A percentile compares a stretch with the other conserved stretches of the same genome.
Conservation (phyloP, 495 filamentous ascomycete genomes). For the Bacidia rubella region DNA sequence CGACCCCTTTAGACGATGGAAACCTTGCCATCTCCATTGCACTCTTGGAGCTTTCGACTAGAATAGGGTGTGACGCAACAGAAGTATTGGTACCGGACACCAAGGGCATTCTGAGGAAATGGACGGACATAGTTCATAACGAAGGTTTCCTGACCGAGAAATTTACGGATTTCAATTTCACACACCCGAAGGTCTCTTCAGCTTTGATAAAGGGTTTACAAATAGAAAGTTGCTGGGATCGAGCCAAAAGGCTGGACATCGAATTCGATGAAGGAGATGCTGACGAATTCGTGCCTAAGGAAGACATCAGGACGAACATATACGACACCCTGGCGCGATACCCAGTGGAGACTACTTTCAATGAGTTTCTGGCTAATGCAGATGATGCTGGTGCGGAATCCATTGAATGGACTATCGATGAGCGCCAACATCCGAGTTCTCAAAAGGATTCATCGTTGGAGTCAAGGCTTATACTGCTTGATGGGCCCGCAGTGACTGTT, state of each 20-base stretch:
- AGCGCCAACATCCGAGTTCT: slow-evolving; percentile 8
- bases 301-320: slow-evolving; percentile 24
- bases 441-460: slow-evolving; percentile 15
- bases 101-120: slow-evolving; percentile 5
- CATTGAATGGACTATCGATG: slow-evolving; percentile 27
- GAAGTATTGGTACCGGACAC: slow-evolving; percentile 15
- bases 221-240: slow-evolving; percentile 19
- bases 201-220: slow-evolving; percentile 16
- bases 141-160: slow-evolving; percentile 5
- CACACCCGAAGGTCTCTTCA: slow-evolving; percentile 21
- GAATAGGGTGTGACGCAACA: slow-evolving; percentile 6
- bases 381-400: slow-evolving; percentile 26
- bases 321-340: slow-evolving; percentile 29
- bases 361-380: slow-evolving; percentile 33
- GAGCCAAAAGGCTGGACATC: slow-evolving; percentile 19
- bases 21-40: slow-evolving; percentile 20
- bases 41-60: slow-evolving; percentile 17
- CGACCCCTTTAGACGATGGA: slow-evolving; percentile 6
- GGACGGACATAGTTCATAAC: slow-evolving; percentile 13
- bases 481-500: slow-evolving; percentile 28
- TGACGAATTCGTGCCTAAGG: slow-evolving; percentile 29
- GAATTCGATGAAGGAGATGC: slow-evolving; percentile 22
- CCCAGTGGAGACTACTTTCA: slow-evolving; percentile 25
- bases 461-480: slow-evolving; percentile 17
- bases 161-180: slow-evolving; percentile 15